phyloP scores from a whole-genome alignment of 225 moss, liverwort and hornwort genomes.

The Ulota crispa region DNA sequence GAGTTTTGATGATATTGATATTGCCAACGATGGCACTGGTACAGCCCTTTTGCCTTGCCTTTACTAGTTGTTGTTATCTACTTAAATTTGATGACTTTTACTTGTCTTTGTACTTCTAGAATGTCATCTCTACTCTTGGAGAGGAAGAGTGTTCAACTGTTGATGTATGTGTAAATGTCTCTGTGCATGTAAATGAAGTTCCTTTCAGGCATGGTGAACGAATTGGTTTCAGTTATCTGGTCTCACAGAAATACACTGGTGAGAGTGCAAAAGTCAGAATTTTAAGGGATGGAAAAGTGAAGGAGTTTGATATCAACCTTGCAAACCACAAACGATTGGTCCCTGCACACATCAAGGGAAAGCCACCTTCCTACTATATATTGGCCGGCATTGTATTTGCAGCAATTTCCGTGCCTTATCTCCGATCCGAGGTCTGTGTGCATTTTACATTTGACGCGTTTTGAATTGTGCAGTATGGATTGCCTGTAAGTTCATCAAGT shows the following conservation, averaged over 20 bases:
- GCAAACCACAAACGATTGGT: constrained; percentile 97
- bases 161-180: constrained; percentile 50
- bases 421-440: constrained; percentile 89
- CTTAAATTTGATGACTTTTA: background rate
- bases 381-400: constrained; percentile 98
- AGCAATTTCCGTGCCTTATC: constrained; percentile 96
- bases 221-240: constrained; percentile 98
- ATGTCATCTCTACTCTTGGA: background rate
- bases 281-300: constrained; percentile 75
- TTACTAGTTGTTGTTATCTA: background rate
- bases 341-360: constrained; percentile 97
- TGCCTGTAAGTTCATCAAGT: background rate
- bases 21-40: constrained; percentile 99
- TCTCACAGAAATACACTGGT: constrained; percentile 99
- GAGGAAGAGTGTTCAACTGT: constrained; percentile 21
- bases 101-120: background rate
- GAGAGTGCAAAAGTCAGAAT: constrained; percentile 91
- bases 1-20: constrained; percentile 91
- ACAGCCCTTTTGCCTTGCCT: constrained; percentile 18
- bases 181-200: constrained; percentile 74
- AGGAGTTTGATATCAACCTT: constrained; percentile 88
- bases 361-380: constrained; percentile 94
- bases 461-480: constrained; percentile 16
- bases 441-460: background rate
- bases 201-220: constrained; percentile 99